Base-by-base conservation (phyloP, 169 alveolate species). In the Cryptosporidium canis region DNA sequence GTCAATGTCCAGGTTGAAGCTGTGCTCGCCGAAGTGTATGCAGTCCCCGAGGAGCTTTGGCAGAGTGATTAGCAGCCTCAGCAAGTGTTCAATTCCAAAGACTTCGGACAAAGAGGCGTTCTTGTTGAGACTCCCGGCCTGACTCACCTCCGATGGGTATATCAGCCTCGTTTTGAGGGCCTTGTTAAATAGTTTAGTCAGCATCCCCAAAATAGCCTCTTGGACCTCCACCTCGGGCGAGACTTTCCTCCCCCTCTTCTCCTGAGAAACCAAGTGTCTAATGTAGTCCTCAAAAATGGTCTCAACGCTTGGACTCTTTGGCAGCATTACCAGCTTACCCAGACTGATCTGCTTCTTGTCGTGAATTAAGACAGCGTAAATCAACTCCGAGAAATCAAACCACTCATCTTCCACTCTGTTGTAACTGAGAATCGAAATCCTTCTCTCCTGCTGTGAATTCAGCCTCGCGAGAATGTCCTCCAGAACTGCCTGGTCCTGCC, bases 1-100 rank as follows among this genome's bases (percentile, higher is more conserved):
- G 31, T 77, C 66, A 24, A 18, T 37, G 24, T 48, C 45, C 3
- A 39, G 53, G 16, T 21, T 58, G 4, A 77, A n/a, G 24, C 31
- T 77, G 27, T 41, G 39, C 2, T 77, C 51, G 0, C 87, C 72
- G 66, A 39, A 77, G 8, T 45, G 27, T 16, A 77, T 39, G 39
- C 58, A 9, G 33, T 61, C 68, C 3, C 77, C 58, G 39, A 77
- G n/a, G 61, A 58, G 16, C 24, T 14, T 58, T 16, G 84, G 70
- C 29, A 77, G 14, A 24, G 31, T 58, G 1, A 45, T 58, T 2
- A 77, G 51, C 27, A 77, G 43, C 24, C 87, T 55, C 24, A 77
- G 47, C 21, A 77, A 53, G n/a, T 77, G 87, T 35, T 77, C 72
- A 35, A 77, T 41, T 1, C 87, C 72, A 43, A 43, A 77, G 6